Conservation (phyloP, 2,329 filamentous ascomycete genomes). For the Fusarium avenaceum region DNA sequence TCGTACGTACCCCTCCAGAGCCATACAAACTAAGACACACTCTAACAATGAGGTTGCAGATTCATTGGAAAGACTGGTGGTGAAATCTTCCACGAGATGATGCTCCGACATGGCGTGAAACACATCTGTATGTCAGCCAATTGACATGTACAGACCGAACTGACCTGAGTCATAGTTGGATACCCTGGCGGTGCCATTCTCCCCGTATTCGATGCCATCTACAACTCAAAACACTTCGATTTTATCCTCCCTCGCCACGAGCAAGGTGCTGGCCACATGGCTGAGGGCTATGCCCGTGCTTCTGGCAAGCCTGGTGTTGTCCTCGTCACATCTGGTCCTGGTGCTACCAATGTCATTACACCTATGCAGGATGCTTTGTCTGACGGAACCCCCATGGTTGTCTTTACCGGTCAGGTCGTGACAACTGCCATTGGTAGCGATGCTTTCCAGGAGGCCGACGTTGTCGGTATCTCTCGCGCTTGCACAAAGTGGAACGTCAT, state of each 20-base stretch:
- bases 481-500: conserved; percentile 97
- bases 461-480: conserved; percentile 86
- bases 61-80: conserved; percentile 97
- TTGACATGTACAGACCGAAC: conserved; percentile 28
- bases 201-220: conserved; percentile 98
- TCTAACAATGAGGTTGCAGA: conserved; percentile 56
- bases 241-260: conserved; percentile 97
- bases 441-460: conserved; percentile 96
- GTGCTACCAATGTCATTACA: conserved; percentile 95
- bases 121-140: conserved; percentile 83
- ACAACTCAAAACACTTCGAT: conserved; percentile 96
- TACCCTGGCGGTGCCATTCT: conserved; percentile 97
- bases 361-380: conserved; percentile 96
- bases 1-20: conserved; percentile 69
- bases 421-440: conserved; percentile 86
- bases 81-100: conserved; percentile 99
- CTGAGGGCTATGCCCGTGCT: conserved; percentile 94
- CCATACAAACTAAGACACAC: conserved; percentile 1
- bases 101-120: conserved; percentile 91
- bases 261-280: conserved; percentile 99
- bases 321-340: conserved; percentile 94
- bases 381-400: conserved; percentile 95
- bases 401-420: conserved; percentile 93
- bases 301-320: conserved; percentile 96
- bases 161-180: conserved; percentile 68